A percentile compares a stretch with the other conserved stretches of the same genome.
Evolutionary conservation across 306 rosid species (phyloP).

Genomic region (Quercus variabilis): DNA sequence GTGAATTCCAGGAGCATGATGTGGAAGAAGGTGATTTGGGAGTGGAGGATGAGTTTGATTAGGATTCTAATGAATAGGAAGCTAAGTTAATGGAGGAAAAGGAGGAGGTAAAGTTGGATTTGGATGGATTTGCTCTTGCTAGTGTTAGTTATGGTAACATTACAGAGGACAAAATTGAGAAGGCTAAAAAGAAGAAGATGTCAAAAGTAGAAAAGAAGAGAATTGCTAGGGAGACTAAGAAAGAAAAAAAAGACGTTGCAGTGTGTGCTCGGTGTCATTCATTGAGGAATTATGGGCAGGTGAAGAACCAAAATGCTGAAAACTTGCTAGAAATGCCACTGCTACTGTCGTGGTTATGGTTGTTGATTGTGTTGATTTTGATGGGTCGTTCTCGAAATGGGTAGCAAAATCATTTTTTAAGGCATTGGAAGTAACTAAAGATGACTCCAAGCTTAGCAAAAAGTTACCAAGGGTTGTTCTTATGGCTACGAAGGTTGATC

Average conservation of each 20-base stretch:
- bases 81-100: conserved; percentile 56
- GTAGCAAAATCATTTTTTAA: conserved; percentile 76
- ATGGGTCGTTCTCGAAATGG: conserved; percentile 77
- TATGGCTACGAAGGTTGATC: conserved; percentile 90
- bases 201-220: conserved; percentile 77
- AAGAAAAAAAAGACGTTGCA: conserved; percentile 79
- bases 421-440: conserved; percentile 48
- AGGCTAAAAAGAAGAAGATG: conserved; percentile 58
- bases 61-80: conserved; percentile 84
- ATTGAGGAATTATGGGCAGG: conserved; percentile 83
- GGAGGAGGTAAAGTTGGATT: conserved; percentile 35
- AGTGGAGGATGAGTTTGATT: conserved; percentile 42
- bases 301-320: conserved; percentile 77
- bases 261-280: conserved; percentile 95
- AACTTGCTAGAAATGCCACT: conserved; percentile 69
- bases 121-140: conserved; percentile 71
- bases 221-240: conserved; percentile 65
- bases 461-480: conserved; percentile 81
- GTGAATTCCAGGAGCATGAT: conserved; percentile 30
- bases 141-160: conserved; percentile 89
- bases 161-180: conserved; percentile 57
- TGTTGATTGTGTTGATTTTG: conserved; percentile 94
- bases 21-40: conserved; percentile 23
- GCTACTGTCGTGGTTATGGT: conserved; percentile 80
- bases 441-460: conserved; percentile 50